A percentile compares a stretch with the other conserved stretches of the same genome.
Evolutionary conservation across 805 yeast genomes (phyloP).

Genomic region (Wickerhamiella vanderwaltii): DNA sequence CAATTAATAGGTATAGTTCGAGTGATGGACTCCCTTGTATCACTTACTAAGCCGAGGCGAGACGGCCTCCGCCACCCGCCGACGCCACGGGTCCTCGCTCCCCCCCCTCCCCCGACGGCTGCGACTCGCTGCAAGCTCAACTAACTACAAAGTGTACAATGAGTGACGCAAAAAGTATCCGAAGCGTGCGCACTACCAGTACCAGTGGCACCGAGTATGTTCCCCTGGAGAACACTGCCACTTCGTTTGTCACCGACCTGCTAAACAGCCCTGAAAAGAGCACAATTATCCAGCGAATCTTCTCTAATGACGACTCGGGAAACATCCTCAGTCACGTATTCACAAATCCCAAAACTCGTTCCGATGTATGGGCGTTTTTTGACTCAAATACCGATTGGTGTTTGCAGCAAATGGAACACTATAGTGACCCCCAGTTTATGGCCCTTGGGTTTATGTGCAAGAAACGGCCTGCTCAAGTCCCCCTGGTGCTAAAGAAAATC

Average conservation of each 20-base stretch:
- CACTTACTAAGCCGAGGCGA: too few species aligned
- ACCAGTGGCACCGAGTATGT: constrained; percentile 7
- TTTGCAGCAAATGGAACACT: constrained; percentile 10
- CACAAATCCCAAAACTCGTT: constrained; percentile 15
- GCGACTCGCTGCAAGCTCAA: too few species aligned
- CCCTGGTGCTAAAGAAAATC: constrained; percentile 12
- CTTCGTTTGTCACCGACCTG: constrained; percentile 5
- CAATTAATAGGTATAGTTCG: too few species aligned
- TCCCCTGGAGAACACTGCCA: constrained; percentile 7
- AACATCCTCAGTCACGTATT: constrained; percentile 17
- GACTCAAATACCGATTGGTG: constrained; percentile 11
- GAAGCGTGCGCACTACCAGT: constrained; percentile 5
- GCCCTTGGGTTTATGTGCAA: constrained; percentile 20
- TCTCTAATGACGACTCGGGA: constrained; percentile 11
- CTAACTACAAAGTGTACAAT: too few species aligned
- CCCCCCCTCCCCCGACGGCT: too few species aligned
- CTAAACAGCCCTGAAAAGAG: constrained; percentile 2
- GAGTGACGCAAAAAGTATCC: constrained; percentile 10
- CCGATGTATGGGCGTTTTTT: constrained; percentile 12
- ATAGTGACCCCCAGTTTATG: constrained; percentile 18
- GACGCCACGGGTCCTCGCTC: too few species aligned
- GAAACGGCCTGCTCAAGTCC: constrained; percentile 13
- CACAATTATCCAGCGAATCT: constrained; percentile 4
- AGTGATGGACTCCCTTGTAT: too few species aligned
- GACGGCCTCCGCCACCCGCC: too few species aligned